phyloP scores from a whole-genome alignment of 306 rosid species.

The Quercus rubra region DNA sequence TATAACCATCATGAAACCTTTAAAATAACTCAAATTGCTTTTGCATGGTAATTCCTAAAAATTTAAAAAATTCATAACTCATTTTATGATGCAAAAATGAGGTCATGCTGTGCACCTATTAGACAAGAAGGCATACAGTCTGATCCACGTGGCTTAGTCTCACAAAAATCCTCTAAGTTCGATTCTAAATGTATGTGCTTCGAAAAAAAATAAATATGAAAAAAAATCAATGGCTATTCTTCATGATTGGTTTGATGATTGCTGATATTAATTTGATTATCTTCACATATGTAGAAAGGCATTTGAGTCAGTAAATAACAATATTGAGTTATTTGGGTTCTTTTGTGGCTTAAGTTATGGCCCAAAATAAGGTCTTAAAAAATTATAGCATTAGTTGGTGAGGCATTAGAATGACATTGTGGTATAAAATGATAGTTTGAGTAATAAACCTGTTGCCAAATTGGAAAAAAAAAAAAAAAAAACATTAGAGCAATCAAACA shows the following conservation, averaged over 20 bases:
- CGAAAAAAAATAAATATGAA: too few species aligned
- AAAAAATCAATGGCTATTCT: neutral
- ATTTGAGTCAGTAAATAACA: neutral
- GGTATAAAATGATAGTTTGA: neutral
- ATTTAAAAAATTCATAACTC: neutral
- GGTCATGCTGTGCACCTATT: conserved; percentile 49
- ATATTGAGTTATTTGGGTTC: too few species aligned
- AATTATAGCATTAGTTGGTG: neutral
- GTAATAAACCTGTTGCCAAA: neutral
- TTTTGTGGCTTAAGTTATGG: too few species aligned
- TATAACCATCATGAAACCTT: conserved; percentile 39
- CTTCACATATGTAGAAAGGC: neutral
- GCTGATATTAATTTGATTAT: neutral
- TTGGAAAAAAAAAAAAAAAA: neutral
- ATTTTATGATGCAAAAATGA: conserved; percentile 42
- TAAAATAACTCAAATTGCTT: conserved; percentile 8
- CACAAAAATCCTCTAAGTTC: neutral
- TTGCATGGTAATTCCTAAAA: neutral
- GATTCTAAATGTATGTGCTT: neutral
- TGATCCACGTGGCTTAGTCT: conserved; percentile 6
- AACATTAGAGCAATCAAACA: neutral
- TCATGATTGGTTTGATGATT: neutral
- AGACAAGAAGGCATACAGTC: neutral
- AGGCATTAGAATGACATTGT: neutral
- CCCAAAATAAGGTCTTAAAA: too few species aligned